Evolutionary conservation across 345 rosid genomes (phyloP).

Genomic region (Sisymbrium altissimum): DNA sequence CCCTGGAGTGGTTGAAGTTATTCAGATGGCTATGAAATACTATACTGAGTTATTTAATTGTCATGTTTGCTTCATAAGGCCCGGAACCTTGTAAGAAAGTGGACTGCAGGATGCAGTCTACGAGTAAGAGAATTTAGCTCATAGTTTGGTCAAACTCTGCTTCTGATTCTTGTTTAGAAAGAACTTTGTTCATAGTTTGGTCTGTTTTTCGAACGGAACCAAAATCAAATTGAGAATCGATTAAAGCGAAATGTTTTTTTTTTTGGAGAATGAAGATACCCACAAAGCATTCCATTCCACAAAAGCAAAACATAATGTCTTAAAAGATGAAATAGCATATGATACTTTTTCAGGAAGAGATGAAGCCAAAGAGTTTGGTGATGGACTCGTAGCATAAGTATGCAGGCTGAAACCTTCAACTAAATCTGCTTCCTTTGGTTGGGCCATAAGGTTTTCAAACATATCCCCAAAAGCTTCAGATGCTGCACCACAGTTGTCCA

Average conservation of each 20-base stretch:
- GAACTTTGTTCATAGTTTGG: background rate
- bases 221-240: no score
- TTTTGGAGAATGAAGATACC: no score
- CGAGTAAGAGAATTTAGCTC: background rate
- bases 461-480: slow-evolving; percentile 22
- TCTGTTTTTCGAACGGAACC: background rate
- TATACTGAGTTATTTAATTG: background rate
- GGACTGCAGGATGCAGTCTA: background rate
- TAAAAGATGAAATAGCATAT: background rate
- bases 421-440: slow-evolving; percentile 37
- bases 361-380: background rate
- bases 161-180: background rate
- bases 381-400: slow-evolving; percentile 23
- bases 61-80: background rate
- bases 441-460: slow-evolving; percentile 22
- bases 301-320: no score
- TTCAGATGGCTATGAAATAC: background rate
- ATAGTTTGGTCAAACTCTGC: background rate
- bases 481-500: slow-evolving; percentile 36
- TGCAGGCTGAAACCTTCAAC: slow-evolving; percentile 34
- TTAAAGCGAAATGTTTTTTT: no score
- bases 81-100: background rate
- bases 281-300: no score
- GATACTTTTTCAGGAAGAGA: background rate
- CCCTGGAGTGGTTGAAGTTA: background rate